phyloP scores from a whole-genome alignment of 495 filamentous ascomycete genomes.

The Penicillium pancosmium region DNA sequence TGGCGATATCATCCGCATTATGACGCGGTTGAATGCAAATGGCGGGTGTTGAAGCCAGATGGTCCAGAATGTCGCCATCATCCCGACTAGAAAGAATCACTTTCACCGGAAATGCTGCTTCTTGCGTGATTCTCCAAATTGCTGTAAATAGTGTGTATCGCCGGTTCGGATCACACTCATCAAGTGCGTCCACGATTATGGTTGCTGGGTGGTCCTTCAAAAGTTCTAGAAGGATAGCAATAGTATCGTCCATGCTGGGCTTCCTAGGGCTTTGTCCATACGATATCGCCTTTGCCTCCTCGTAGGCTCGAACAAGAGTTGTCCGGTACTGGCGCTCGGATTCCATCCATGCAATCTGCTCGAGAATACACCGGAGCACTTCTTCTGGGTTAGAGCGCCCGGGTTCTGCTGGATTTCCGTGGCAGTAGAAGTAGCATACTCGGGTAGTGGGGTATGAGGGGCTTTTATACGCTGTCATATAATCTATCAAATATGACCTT shows the following conservation, averaged over 20 bases:
- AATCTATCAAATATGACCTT: no score
- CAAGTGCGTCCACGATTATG: not conserved
- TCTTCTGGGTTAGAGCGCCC: not conserved
- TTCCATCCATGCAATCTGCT: not conserved
- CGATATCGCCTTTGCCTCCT: not conserved
- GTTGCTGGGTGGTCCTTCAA: not conserved
- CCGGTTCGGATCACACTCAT: not conserved
- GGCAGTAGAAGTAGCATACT: no score
- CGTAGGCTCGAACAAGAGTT: not conserved
- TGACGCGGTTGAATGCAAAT: not conserved
- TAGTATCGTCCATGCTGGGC: not conserved
- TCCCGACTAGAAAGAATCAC: not conserved
- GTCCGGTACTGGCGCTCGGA: not conserved
- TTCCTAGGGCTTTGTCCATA: not conserved
- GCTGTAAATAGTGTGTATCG: not conserved
- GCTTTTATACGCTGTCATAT: no score
- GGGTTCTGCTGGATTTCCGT: not conserved
- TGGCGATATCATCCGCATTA: not conserved
- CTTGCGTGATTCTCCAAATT: not conserved
- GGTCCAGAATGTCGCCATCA: not conserved
- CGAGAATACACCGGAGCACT: not conserved
- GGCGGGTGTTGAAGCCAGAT: not conserved
- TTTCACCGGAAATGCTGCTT: not conserved
- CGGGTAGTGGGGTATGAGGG: no score
- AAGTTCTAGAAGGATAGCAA: not conserved